Base-by-base conservation (phyloP, 352 stramenopile species). In the Pilasporangium apinafurcum region DNA sequence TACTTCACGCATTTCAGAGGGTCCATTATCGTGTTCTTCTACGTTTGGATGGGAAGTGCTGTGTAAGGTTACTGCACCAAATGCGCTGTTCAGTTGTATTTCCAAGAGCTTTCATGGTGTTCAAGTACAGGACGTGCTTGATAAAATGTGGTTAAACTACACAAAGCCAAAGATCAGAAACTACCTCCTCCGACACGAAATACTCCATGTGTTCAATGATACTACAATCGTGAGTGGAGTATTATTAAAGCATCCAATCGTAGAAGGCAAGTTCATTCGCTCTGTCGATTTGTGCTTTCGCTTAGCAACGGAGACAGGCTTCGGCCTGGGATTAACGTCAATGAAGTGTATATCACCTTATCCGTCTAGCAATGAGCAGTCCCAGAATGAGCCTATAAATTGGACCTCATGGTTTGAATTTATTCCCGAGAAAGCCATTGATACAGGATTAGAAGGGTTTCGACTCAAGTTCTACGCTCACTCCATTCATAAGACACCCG, bases 381-480 rank as follows among this genome's bases (percentile, higher is more conserved):
- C 60, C 37, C 53, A 51, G 7, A 75, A 75, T 33, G 66, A 79
- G 48, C 75, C 68, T 42, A 63, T 73, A 20, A 63, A 79, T 44
- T 71, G 53, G 49, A 70, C 61, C 41, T 73, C 68, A 49, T 77
- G 65, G 65, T 63, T 77, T 27, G 65, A 77, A 51, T 85, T 85
- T 56, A 54, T 54, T 22, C 28, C 47, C 17, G 51, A 53, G 5
- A 20, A 49, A 1, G 64, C 73, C 46, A 38, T 51, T 38, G 38
- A 37, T 4, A 65, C 62, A 5, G 59, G 62, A 14, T 53, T 67
- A 26, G 16, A 53, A 20, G 67, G 69, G 8, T 77, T 67, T 24
- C 61, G 64, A 21, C 67, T 85, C 59, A 83, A 82, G 51, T 85
- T 85, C 50, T 67, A 77, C 26, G 68, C 64, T 20, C 60, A 67